A percentile compares a stretch with the other conserved stretches of the same genome.
Conservation (phyloP, 1,284 basidiomycete genomes). For the Malassezia pachydermatis region DNA sequence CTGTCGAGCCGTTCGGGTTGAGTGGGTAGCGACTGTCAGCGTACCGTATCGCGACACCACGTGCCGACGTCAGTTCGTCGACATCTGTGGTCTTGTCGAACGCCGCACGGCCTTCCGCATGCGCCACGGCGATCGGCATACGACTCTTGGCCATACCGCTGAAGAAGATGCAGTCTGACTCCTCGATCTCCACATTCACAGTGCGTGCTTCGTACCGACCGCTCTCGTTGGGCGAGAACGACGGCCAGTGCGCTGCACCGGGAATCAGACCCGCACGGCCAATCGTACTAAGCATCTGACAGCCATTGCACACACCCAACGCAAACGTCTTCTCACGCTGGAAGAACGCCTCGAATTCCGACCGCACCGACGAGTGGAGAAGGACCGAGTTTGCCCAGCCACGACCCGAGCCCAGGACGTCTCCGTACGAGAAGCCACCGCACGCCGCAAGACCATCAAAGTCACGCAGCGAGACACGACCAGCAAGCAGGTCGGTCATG, state of each 20-base stretch:
- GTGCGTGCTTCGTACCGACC: conserved; percentile 85
- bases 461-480: conserved; percentile 56
- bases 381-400: conserved; percentile 94
- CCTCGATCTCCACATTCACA: conserved; percentile 65
- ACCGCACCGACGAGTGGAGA: conserved; percentile 63
- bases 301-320: conserved; percentile 94
- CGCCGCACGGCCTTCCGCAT: conserved; percentile 81
- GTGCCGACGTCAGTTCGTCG: conserved; percentile 17
- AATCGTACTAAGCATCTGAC: conserved; percentile 86
- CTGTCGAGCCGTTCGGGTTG: conserved; percentile 86
- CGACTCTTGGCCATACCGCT: conserved; percentile 74
- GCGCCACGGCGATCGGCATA: conserved; percentile 84
- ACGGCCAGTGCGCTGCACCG: conserved; percentile 71
- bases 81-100: conserved; percentile 51
- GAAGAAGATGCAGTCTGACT: conserved; percentile 65
- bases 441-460: conserved; percentile 89
- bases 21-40: conserved; percentile 38
- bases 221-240: conserved; percentile 77
- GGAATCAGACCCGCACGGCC: conserved; percentile 62
- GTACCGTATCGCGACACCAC: conserved; percentile 36
- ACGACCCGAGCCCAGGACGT: conserved; percentile 91
- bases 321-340: conserved; percentile 67
- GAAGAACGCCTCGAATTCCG: conserved; percentile 66
- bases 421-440: conserved; percentile 96
- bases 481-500: conserved; percentile 88